phyloP scores from a whole-genome alignment of 306 rosid genomes.

The Quercus wislizeni region DNA sequence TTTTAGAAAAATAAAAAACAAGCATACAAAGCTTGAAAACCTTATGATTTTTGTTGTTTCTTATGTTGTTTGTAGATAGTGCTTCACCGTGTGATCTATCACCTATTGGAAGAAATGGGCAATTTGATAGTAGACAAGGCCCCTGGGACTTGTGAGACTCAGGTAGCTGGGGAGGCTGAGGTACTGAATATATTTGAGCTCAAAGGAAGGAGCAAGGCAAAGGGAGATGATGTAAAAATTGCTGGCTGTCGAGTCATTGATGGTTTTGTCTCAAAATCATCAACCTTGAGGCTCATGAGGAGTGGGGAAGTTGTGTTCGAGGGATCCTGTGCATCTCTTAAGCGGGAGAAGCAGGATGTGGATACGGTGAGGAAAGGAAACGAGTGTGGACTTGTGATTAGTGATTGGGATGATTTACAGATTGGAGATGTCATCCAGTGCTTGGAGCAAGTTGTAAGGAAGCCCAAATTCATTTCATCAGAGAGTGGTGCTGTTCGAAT shows the following conservation, averaged over 20 bases:
- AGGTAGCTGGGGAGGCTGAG: slow-evolving; percentile 87
- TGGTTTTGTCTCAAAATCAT: slow-evolving; percentile 53
- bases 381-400: slow-evolving; percentile 75
- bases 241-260: slow-evolving; percentile 87
- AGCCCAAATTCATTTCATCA: slow-evolving; percentile 88
- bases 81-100: slow-evolving; percentile 86
- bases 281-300: slow-evolving; percentile 80
- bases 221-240: slow-evolving; percentile 74
- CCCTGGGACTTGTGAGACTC: slow-evolving; percentile 84
- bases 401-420: slow-evolving; percentile 55
- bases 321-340: slow-evolving; percentile 78
- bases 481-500: slow-evolving; percentile 92
- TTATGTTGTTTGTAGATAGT: slow-evolving; percentile 50
- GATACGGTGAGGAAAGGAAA: slow-evolving; percentile 81
- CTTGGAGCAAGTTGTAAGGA: slow-evolving; percentile 77
- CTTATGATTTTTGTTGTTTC: background rate
- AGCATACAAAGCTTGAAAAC: slow-evolving; percentile 4
- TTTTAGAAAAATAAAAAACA: background rate
- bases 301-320: slow-evolving; percentile 85
- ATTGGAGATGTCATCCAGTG: slow-evolving; percentile 85
- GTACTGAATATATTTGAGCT: slow-evolving; percentile 75
- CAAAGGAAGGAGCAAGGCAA: slow-evolving; percentile 71
- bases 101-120: slow-evolving; percentile 84
- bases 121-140: slow-evolving; percentile 86
- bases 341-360: slow-evolving; percentile 88